These are phyloP conservation scores for Neopestalotiopsis sp. DNA, from an alignment of 2,329 filamentous ascomycete genomes.

Conservation along the genomic window DNA sequence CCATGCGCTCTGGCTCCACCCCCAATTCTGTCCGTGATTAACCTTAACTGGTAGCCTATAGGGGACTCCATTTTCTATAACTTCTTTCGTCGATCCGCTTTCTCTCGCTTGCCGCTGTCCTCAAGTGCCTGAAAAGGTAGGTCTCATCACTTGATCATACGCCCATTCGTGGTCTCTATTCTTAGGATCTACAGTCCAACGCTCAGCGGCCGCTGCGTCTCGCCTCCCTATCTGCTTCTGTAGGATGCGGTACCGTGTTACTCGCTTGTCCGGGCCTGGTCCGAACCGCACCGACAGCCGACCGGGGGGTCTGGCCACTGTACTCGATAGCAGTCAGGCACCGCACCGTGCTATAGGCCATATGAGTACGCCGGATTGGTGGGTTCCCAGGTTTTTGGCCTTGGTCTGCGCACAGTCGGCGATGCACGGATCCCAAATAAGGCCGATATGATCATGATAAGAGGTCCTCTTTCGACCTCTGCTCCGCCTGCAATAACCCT, in stretches of 20 bases:
- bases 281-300: neutral
- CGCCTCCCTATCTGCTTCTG: neutral
- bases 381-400: neutral
- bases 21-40: neutral
- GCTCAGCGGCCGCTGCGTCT: neutral
- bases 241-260: conserved; percentile 1
- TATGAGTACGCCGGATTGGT: neutral
- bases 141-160: conserved; percentile 5
- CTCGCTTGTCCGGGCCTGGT: conserved; percentile 5
- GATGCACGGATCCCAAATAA: neutral
- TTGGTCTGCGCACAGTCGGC: neutral
- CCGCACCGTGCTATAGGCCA: neutral
- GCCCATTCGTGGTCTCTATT: conserved; percentile 7
- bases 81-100: neutral
- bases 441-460: neutral
- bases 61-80: neutral
- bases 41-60: conserved; percentile 3
- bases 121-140: conserved; percentile 9
- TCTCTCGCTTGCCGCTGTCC: neutral
- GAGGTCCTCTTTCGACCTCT: neutral
- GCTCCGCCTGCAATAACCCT: neutral
- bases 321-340: neutral
- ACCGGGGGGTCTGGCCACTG: neutral
- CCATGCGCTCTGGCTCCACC: neutral
- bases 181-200: neutral